Percentiles rank a stretch among this genome's conserved stretches.
Conservation (phyloP, 106 monocot genomes). For the Triglochin maritima region DNA sequence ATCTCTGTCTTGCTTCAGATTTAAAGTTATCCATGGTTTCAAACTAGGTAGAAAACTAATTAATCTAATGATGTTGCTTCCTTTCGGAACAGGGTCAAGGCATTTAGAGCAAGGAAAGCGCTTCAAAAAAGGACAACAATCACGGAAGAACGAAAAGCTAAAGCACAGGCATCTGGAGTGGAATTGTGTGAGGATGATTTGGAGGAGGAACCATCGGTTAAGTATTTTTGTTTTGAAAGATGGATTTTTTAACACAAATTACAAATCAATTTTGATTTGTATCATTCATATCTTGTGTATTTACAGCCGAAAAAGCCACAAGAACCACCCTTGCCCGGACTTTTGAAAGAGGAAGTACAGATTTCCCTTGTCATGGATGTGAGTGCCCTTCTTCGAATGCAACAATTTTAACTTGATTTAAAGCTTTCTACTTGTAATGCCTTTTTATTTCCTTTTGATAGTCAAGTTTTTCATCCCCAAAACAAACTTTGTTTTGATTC, state of each 20-base stretch:
- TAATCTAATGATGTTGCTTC: neutral
- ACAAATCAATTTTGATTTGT: neutral
- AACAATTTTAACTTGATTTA: neutral
- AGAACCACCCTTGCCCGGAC: conserved; percentile 63
- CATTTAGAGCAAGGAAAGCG: conserved; percentile 64
- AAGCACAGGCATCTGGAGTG: conserved; percentile 42
- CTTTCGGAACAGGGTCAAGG: conserved; percentile 37
- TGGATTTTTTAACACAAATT: too few relatives aligned
- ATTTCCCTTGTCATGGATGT: conserved; percentile 64
- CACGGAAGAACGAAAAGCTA: conserved; percentile 50
- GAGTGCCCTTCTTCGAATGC: conserved; percentile 23
- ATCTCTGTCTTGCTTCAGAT: neutral
- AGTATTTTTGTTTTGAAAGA: conserved; percentile 3
- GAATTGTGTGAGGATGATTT: conserved; percentile 73
- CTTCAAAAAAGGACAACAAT: conserved; percentile 39
- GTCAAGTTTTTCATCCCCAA: too few relatives aligned
- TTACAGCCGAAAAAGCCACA: conserved; percentile 26
- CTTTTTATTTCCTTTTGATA: neutral
- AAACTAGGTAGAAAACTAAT: too few relatives aligned
- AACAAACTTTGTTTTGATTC: too few relatives aligned
- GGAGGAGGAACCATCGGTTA: conserved; percentile 51
- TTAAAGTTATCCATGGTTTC: neutral
- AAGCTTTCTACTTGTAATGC: neutral
- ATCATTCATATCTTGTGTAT: neutral
- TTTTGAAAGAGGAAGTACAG: conserved; percentile 56